A percentile compares a stretch with the other conserved stretches of the same genome.
phyloP scores from a whole-genome alignment of 2,329 filamentous ascomycete genomes.

The Teratosphaeriaceae sp. region DNA sequence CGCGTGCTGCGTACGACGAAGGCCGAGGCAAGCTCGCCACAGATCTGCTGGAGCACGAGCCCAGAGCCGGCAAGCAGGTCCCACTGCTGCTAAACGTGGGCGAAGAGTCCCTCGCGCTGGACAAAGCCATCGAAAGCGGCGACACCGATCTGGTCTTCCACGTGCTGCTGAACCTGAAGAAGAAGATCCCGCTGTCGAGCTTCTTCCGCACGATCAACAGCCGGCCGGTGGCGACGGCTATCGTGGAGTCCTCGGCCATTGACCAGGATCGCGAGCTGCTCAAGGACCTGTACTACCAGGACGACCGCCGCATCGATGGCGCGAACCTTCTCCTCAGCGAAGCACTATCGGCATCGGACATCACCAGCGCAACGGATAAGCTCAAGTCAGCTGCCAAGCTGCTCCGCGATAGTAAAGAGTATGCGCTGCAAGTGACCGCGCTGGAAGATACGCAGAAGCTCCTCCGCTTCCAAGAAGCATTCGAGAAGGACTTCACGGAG shows the following conservation, averaged over 20 bases:
- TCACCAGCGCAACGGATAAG: constrained; percentile 71
- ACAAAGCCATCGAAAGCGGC: constrained; percentile 93
- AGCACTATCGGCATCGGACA: constrained; percentile 65
- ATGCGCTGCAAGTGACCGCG: constrained; percentile 63
- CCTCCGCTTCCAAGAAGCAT: constrained; percentile 75
- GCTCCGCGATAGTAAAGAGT: constrained; percentile 76
- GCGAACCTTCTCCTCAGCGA: constrained; percentile 82
- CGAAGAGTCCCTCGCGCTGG: constrained; percentile 87
- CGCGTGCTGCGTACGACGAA: constrained; percentile 88
- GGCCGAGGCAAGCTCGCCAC: constrained; percentile 84
- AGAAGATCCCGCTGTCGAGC: constrained; percentile 78
- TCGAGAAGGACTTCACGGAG: constrained; percentile 70
- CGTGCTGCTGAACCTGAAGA: constrained; percentile 80
- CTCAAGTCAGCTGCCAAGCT: constrained; percentile 79
- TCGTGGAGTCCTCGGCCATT: constrained; percentile 78
- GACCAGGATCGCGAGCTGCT: constrained; percentile 75
- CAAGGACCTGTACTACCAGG: constrained; percentile 96
- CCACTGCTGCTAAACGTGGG: constrained; percentile 91
- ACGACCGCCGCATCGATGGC: constrained; percentile 83
- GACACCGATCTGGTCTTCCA: constrained; percentile 90
- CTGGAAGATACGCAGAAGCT: constrained; percentile 75
- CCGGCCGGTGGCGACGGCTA: constrained; percentile 75
- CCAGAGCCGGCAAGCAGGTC: constrained; percentile 90
- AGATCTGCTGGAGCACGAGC: constrained; percentile 85
- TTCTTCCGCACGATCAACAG: constrained; percentile 91